Base-by-base conservation (phyloP, 2,329 filamentous ascomycete genomes). In the Hyphodiscus sp. region DNA sequence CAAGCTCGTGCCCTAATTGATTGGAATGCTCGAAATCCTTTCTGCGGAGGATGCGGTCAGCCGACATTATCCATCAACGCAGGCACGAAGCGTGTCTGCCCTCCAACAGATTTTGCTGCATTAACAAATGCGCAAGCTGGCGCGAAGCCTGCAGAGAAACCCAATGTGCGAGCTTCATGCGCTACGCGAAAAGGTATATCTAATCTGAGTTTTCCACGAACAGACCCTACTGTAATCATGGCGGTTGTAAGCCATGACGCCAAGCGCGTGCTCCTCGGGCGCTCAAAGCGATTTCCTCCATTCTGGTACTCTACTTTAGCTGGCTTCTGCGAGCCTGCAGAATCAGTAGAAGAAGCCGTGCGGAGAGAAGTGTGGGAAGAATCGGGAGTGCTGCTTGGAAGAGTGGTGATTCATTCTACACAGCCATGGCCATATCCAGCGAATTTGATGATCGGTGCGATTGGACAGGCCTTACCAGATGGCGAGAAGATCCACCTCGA, bases 11-110 rank as follows among this genome's bases (percentile, higher is more conserved):
- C 91, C 45, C 77, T 96, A 23, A 76, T 95, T 38, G 94, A 97
- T 74, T 99, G 94, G 94, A 97, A 99, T 73, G 78, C 78, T 23
- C 87, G 92, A 49, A 96, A 95, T 71, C 87, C 86, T 29, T 99
- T 90, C 76, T 99, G 94, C 70, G 91, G 85, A 30, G 86, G 86
- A 52, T 99, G 94, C 71, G 92, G 94, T 33, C 81, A 88, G 65
- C 83, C 80, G 20, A 97, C 91, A 0, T 74, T 96, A 56, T 87
- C 86, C 18, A 76, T 89, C 23, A 86, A 91, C 64, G 87, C 83
- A 4, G 89, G 89, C 47, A 90, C 87, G 68, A 95, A 95, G 73
- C 82, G 89, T 45, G 78, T 83, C 8, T 95, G 89, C 66, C 88
- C 89, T 8, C 80, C 87, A 0, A 82, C 80, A 1, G 89, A 94